phyloP scores from a whole-genome alignment of 2,329 filamentous ascomycete genomes.

The Epichloe bromicola region DNA sequence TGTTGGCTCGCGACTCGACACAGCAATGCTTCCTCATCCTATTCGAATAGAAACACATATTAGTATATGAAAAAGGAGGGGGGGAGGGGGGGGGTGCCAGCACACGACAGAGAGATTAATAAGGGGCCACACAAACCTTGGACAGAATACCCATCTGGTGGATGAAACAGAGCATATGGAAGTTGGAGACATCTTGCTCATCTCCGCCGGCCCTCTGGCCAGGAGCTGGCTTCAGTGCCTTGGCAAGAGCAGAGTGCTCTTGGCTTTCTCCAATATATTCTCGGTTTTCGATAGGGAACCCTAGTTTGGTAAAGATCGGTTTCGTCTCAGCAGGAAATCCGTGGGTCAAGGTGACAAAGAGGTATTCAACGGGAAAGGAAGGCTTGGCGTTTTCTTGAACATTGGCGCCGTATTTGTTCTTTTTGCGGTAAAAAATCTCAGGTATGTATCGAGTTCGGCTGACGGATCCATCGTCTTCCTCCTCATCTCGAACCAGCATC shows the following conservation, averaged over 20 bases:
- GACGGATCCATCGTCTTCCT: conserved; percentile 60
- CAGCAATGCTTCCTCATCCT: conserved; percentile 84
- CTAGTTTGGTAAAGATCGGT: conserved; percentile 59
- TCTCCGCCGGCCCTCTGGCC: conserved; percentile 48
- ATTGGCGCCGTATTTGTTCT: conserved; percentile 93
- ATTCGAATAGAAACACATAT: neutral
- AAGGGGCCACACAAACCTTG: conserved; percentile 47
- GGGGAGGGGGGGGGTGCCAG: conserved; percentile 2
- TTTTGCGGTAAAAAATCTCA: conserved; percentile 92
- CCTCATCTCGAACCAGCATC: conserved; percentile 90
- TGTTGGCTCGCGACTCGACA: conserved; percentile 74
- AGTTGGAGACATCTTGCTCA: conserved; percentile 69
- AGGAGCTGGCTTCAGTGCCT: conserved; percentile 51
- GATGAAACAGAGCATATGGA: conserved; percentile 85
- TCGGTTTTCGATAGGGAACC: conserved; percentile 86
- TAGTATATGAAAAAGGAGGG: neutral
- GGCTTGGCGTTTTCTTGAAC: conserved; percentile 97
- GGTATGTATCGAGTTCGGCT: conserved; percentile 79
- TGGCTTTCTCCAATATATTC: conserved; percentile 77
- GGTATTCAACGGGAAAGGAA: conserved; percentile 89
- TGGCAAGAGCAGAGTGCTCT: conserved; percentile 55
- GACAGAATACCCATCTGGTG: conserved; percentile 68
- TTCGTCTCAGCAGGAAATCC: conserved; percentile 77
- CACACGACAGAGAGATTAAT: too few relatives aligned
- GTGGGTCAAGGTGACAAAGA: conserved; percentile 90